These are phyloP conservation scores for Lentithecium fluviatile DNA, from an alignment of 495 filamentous ascomycete genomes.

Conservation along the genomic window DNA sequence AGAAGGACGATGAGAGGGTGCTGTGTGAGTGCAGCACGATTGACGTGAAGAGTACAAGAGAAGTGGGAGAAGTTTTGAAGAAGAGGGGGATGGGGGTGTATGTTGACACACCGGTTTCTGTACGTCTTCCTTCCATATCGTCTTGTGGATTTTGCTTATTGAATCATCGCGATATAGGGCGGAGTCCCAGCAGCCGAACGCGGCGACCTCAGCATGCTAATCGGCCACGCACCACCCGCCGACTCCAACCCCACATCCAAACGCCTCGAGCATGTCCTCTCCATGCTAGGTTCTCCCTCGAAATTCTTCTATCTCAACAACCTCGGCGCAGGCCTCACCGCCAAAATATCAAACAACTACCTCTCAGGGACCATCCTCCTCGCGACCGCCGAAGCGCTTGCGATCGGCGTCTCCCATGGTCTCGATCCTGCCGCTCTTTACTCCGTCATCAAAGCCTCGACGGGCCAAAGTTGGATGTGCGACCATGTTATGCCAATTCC, in stretches of 20 bases:
- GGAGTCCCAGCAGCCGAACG: constrained; percentile 30
- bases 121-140: neutral
- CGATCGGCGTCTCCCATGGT: constrained; percentile 45
- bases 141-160: neutral
- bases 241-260: constrained; percentile 5
- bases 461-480: constrained; percentile 46
- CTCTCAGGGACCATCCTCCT: constrained; percentile 45
- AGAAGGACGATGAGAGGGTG: constrained; percentile 12
- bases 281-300: constrained; percentile 36
- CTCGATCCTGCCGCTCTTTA: constrained; percentile 44
- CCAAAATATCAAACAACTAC: constrained; percentile 50
- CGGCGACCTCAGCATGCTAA: constrained; percentile 29
- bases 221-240: constrained; percentile 17
- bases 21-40: constrained; percentile 35
- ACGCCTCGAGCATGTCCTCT: constrained; percentile 19
- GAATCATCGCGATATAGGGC: constrained; percentile 4
- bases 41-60: constrained; percentile 28
- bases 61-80: constrained; percentile 25
- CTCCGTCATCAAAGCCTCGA: constrained; percentile 43
- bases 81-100: constrained; percentile 21
- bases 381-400: constrained; percentile 45
- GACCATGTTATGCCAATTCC: constrained; percentile 46
- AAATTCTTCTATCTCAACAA: constrained; percentile 43
- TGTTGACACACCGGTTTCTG: constrained; percentile 34
- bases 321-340: constrained; percentile 43